phyloP scores from a whole-genome alignment of 129 eudicot genomes.

The Centella asiatica region DNA sequence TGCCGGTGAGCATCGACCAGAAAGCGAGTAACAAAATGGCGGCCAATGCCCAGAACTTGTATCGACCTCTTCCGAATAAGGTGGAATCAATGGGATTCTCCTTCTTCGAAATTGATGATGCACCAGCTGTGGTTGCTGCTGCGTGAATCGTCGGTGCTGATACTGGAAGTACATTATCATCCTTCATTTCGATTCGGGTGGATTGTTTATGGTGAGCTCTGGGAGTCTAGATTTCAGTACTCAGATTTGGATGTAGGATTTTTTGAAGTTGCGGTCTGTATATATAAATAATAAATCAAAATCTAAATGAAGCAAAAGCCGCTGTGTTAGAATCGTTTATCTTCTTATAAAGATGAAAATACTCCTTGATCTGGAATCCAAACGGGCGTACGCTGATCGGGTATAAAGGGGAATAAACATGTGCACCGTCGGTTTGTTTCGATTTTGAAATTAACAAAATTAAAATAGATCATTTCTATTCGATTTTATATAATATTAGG shows the following conservation, averaged over 20 bases:
- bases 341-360: no score
- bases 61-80: constrained; percentile 62
- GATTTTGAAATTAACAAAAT: no score
- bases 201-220: no score
- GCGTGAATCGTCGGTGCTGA: constrained; percentile 44
- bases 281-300: no score
- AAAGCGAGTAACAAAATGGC: constrained; percentile 74
- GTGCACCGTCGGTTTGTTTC: no score
- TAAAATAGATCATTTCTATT: no score
- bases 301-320: no score
- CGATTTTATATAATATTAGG: no score
- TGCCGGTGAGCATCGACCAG: constrained; percentile 88
- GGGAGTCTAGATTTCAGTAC: background rate
- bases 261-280: background rate
- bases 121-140: constrained; percentile 21
- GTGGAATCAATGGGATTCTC: constrained; percentile 33
- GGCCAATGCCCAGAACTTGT: constrained; percentile 79
- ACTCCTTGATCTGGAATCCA: no score
- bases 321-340: no score
- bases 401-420: no score
- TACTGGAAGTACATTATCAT: constrained; percentile 66
- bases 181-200: constrained; percentile 37
- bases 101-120: constrained; percentile 26
- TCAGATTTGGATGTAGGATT: background rate
- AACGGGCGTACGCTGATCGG: no score